Evolutionary conservation across 495 filamentous ascomycete species (phyloP).

Genomic region (Platismatia glauca): DNA sequence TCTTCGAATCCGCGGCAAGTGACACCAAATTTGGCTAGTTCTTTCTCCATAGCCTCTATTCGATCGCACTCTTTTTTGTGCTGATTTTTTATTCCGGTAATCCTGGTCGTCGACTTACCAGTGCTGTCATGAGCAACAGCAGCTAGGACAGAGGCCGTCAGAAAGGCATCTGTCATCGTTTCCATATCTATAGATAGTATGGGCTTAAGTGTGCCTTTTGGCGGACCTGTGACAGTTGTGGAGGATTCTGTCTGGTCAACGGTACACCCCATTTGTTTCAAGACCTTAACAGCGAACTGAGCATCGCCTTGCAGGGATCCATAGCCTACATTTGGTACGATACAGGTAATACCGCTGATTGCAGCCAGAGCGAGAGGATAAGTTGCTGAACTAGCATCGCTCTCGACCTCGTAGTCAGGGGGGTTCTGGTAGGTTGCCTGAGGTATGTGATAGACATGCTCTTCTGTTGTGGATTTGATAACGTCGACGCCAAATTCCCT

Average conservation of each 20-base stretch:
- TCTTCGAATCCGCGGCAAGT: slow-evolving; percentile 80
- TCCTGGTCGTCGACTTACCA: slow-evolving; percentile 62
- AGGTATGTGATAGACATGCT: slow-evolving; percentile 92
- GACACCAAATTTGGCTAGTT: slow-evolving; percentile 94
- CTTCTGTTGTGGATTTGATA: slow-evolving; percentile 57
- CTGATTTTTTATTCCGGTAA: slow-evolving; percentile 96
- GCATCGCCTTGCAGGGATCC: slow-evolving; percentile 90
- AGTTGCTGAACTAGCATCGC: slow-evolving; percentile 94
- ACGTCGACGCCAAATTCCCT: slow-evolving; percentile 81
- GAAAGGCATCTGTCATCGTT: slow-evolving; percentile 97
- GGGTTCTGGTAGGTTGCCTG: slow-evolving; percentile 79
- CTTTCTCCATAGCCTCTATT: slow-evolving; percentile 90
- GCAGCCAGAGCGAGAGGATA: slow-evolving; percentile 94
- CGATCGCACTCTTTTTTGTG: slow-evolving; percentile 98
- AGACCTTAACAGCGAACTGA: slow-evolving; percentile 83
- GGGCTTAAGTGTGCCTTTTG: slow-evolving; percentile 57
- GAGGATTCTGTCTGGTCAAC: slow-evolving; percentile 78
- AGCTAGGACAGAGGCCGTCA: slow-evolving; percentile 87
- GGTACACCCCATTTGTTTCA: slow-evolving; percentile 85
- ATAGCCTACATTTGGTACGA: slow-evolving; percentile 91
- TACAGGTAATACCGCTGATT: slow-evolving; percentile 89
- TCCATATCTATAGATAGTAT: slow-evolving; percentile 89
- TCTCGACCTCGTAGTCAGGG: slow-evolving; percentile 81
- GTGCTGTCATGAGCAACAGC: slow-evolving; percentile 60
- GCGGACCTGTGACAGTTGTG: slow-evolving; percentile 89